Conservation (phyloP, 2,329 filamentous ascomycete species). For the Aspergillus terreus region DNA sequence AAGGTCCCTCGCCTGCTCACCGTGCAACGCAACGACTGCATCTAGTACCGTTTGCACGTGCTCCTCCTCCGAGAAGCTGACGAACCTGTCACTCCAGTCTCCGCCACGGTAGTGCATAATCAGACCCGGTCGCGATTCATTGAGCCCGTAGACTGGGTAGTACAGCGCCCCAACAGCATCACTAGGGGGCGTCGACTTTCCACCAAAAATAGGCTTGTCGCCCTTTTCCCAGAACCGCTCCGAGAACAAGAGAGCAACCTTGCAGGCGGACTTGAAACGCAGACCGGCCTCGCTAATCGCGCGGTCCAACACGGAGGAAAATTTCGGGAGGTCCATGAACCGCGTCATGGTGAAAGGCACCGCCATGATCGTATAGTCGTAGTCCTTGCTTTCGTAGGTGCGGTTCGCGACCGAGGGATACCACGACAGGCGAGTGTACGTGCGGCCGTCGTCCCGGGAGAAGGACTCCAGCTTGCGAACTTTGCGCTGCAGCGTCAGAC, state of each 20-base stretch:
- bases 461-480: conserved; percentile 20
- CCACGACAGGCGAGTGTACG: conserved; percentile 19
- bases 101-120: conserved; percentile 29
- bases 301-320: conserved; percentile 26
- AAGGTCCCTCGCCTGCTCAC: conserved; percentile 20
- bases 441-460: conserved; percentile 7
- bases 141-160: conserved; percentile 30
- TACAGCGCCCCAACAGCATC: conserved; percentile 26
- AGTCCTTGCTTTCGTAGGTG: conserved; percentile 27
- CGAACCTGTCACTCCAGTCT: conserved; percentile 30
- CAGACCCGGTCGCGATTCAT: conserved; percentile 28
- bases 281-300: conserved; percentile 24
- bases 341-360: conserved; percentile 36
- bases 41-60: conserved; percentile 26
- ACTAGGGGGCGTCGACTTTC: conserved; percentile 23
- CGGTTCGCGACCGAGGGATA: conserved; percentile 19
- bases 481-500: conserved; percentile 20
- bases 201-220: conserved; percentile 28
- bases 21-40: conserved; percentile 26
- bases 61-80: conserved; percentile 28
- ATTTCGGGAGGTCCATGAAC: conserved; percentile 36
- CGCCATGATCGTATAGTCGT: conserved; percentile 39
- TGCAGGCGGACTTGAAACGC: conserved; percentile 30
- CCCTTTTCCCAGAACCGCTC: conserved; percentile 34
- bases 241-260: conserved; percentile 30